phyloP scores from a whole-genome alignment of 2,329 filamentous ascomycete genomes.

The Ophiocordyceps camponoti-floridani region DNA sequence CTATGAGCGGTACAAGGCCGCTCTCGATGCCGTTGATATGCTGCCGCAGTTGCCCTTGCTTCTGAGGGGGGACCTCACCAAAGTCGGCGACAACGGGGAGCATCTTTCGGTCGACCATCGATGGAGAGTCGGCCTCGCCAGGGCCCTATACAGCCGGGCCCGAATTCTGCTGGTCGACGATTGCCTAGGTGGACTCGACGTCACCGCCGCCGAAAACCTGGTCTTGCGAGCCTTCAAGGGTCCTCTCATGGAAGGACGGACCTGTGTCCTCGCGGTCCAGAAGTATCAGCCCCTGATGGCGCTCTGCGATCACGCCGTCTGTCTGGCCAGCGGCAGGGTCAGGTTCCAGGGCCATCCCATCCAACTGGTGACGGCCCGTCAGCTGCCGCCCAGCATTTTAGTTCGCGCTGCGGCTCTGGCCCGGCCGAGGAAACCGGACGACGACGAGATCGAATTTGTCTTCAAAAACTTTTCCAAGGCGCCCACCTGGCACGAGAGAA shows the following conservation, averaged over 20 bases:
- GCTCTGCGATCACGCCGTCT: not conserved
- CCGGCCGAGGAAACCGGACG: not conserved
- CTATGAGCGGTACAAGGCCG: slow-evolving; percentile 43
- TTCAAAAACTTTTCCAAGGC: slow-evolving; percentile 2
- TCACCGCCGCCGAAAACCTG: slow-evolving; percentile 8
- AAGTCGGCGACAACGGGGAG: slow-evolving; percentile 19
- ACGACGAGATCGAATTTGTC: not conserved
- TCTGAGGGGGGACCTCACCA: slow-evolving; percentile 49
- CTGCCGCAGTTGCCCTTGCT: slow-evolving; percentile 53
- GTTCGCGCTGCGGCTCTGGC: not conserved
- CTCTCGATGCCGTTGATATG: slow-evolving; percentile 52
- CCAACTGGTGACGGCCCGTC: not conserved
- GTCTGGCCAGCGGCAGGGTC: not conserved
- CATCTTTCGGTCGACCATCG: slow-evolving; percentile 5
- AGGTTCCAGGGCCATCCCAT: not conserved
- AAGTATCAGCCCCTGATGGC: not conserved
- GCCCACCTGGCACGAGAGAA: not conserved
- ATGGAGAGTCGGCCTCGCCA: slow-evolving; percentile 5
- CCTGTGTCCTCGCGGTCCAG: not conserved
- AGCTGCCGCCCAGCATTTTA: not conserved
- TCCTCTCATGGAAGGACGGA: slow-evolving; percentile 1
- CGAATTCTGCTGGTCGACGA: slow-evolving; percentile 42
- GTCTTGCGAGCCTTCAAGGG: slow-evolving; percentile 1
- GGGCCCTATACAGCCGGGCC: slow-evolving; percentile 7
- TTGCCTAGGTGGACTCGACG: slow-evolving; percentile 58